Base-by-base conservation (phyloP, 352 stramenopile genomes). In the Globisporangium cederbergense region DNA sequence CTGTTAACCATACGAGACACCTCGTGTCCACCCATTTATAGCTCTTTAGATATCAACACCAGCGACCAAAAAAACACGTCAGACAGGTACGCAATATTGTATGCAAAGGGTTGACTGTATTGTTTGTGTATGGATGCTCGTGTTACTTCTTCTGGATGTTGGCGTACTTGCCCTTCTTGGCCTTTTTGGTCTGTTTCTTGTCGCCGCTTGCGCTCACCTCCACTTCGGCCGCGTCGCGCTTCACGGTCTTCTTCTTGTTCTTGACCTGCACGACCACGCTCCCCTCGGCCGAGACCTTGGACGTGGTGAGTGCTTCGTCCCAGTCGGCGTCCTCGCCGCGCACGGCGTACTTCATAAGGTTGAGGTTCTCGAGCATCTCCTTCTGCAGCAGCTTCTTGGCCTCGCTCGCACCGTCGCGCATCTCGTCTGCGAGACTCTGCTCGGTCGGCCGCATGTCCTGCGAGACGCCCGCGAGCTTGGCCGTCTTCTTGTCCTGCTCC, bases 331-430 rank as follows among this genome's bases (percentile, higher is more conserved):
- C 95, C 32, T 92, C 93, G 49, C 96, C 96, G 60, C 93, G 93
- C 34, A 99, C 83, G 11, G 90, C 89, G 71, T 98, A 98, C 74
- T 98, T 96, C 78, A 97, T 97, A n/a, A 99, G 79, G 67, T 98
- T 88, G 28, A 88, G 77, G 66, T 93, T 79, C 58, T 96, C 81
- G n/a, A 96, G 64, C 71, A 97, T 65, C 60, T 92, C 81, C 69
- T 93, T 73, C 72, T 93, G 81, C 54, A 85, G 70, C 70, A 98
- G 88, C 42, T 80, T 70, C 59, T 94, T 83, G 43, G 95, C 84
- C 68, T 97, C 77, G 54, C 72, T 75, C 58, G 90, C 90, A 46
- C 74, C 83, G 20, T 92, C 79, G 36, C 76, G 75, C 70, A 90
- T 82, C 68, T 96, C 88, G 16, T 94, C 81, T 47, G 80, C 78